Conservation (phyloP, 345 rosid species). For the Nasturtium officinale region DNA sequence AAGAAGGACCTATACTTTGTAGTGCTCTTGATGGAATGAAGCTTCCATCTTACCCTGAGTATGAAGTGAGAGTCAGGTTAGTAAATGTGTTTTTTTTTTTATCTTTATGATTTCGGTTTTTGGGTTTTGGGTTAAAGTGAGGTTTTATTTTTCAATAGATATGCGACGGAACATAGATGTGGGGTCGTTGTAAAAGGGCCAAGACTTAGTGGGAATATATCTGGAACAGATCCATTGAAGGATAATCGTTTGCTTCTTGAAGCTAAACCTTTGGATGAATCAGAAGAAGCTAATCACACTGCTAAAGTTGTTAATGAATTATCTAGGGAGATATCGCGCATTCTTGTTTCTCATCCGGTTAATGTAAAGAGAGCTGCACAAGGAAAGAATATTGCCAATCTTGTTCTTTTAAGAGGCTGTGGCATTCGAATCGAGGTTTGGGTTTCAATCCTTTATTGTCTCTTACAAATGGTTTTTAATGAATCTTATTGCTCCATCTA, state of each 20-base stretch:
- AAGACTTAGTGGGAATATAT: constrained; percentile 85
- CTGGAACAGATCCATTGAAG: constrained; percentile 94
- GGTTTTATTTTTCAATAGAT: constrained; percentile 44
- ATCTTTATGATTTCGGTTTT: neutral
- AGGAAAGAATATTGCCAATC: constrained; percentile 83
- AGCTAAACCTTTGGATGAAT: constrained; percentile 76
- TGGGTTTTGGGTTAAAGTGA: neutral
- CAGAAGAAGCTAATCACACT: constrained; percentile 85
- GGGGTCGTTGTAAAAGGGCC: constrained; percentile 98
- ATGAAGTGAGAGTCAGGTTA: constrained; percentile 96
- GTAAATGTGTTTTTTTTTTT: neutral
- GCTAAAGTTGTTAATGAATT: constrained; percentile 83
- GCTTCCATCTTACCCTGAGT: constrained; percentile 81
- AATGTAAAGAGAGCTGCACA: constrained; percentile 71
- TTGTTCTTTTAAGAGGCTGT: constrained; percentile 92
- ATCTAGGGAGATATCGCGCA: constrained; percentile 75
- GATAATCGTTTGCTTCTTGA: constrained; percentile 81
- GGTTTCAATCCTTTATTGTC: neutral
- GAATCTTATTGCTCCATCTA: neutral
- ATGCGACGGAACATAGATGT: constrained; percentile 96
- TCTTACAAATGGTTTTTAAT: neutral
- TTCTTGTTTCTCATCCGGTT: constrained; percentile 72
- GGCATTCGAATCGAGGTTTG: constrained; percentile 93
- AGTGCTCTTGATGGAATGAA: constrained; percentile 89
- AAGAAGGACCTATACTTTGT: constrained; percentile 96